A percentile compares a stretch with the other conserved stretches of the same genome.
These are phyloP conservation scores for Apiotrichum gamsii DNA, from an alignment of 1,284 basidiomycete species.

Conservation along the genomic window DNA sequence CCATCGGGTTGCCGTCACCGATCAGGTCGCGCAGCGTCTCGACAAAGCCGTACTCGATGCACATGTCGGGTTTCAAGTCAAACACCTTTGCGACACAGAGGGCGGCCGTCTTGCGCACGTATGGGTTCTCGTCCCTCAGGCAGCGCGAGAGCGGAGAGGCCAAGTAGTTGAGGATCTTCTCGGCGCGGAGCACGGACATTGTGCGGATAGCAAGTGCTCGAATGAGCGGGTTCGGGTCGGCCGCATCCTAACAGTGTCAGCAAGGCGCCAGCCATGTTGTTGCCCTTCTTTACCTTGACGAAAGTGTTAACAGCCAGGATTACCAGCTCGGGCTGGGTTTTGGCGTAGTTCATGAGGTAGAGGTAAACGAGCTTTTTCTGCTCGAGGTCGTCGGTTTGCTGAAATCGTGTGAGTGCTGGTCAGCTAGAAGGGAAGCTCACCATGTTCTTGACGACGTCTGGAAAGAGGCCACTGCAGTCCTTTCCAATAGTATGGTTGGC, in stretches of 20 bases:
- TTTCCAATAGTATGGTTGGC: constrained; percentile 95
- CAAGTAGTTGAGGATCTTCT: constrained; percentile 98
- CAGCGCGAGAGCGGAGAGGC: constrained; percentile 88
- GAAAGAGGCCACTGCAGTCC: constrained; percentile 93
- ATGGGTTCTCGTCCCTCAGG: constrained; percentile 89
- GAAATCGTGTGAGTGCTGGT: no score
- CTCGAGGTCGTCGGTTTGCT: constrained; percentile 51
- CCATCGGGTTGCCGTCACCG: constrained; percentile 95
- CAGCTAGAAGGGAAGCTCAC: constrained; percentile 25
- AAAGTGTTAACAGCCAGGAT: constrained; percentile 99
- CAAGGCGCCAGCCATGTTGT: not conserved
- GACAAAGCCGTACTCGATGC: constrained; percentile 90
- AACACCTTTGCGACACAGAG: constrained; percentile 93
- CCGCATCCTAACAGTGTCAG: constrained; percentile 63
- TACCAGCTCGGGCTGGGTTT: constrained; percentile 94
- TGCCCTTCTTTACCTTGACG: constrained; percentile 60
- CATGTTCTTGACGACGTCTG: constrained; percentile 99
- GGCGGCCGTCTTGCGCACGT: constrained; percentile 94
- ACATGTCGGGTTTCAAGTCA: constrained; percentile 90
- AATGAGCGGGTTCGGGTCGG: constrained; percentile 92
- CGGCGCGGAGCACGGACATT: constrained; percentile 93
- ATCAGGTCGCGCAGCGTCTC: constrained; percentile 63
- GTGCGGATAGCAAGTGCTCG: constrained; percentile 94
- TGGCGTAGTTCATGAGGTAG: constrained; percentile 98
- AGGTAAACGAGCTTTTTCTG: constrained; percentile 74